Percentiles rank a stretch among this genome's conserved stretches.
Evolutionary conservation across 148 eudicot species (phyloP).

Genomic region (Rhododendron griersonianum): DNA sequence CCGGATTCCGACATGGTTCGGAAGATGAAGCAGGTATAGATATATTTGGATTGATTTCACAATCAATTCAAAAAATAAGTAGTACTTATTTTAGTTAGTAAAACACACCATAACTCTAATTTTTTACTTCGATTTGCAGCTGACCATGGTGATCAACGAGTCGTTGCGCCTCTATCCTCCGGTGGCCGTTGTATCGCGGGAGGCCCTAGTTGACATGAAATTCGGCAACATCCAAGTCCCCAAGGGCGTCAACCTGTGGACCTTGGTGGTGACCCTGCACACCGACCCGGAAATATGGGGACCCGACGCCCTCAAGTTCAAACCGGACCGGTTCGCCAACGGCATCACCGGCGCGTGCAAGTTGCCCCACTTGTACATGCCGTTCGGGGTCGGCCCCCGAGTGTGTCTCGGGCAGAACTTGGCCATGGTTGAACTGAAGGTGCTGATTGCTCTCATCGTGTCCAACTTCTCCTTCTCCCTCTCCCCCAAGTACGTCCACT

Average conservation of each 20-base stretch:
- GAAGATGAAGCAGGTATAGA: slow-evolving; percentile 16
- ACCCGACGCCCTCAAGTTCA: background rate
- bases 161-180: slow-evolving; percentile 11
- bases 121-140: background rate
- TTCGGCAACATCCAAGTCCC: slow-evolving; percentile 1
- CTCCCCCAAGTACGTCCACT: slow-evolving; percentile 13
- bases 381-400: slow-evolving; percentile 13
- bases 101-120: too few relatives aligned
- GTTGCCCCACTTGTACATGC: slow-evolving; percentile 1
- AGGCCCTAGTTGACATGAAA: slow-evolving; percentile 6
- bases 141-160: slow-evolving; percentile 14
- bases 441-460: background rate
- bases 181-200: background rate
- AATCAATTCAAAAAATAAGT: too few relatives aligned
- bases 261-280: background rate
- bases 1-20: slow-evolving; percentile 1
- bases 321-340: slow-evolving; percentile 11
- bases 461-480: slow-evolving; percentile 10
- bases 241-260: slow-evolving; percentile 12
- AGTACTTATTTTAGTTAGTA: too few relatives aligned
- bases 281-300: slow-evolving; percentile 10
- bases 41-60: too few relatives aligned
- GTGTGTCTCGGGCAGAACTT: slow-evolving; percentile 10
- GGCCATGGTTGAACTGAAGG: slow-evolving; percentile 11
- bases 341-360: slow-evolving; percentile 7